Evolutionary conservation across 768 basidiomycete genomes (phyloP), one percentile per base, ranked within the genome.

Genomic region (Pleurotus cornucopiae): DNA sequence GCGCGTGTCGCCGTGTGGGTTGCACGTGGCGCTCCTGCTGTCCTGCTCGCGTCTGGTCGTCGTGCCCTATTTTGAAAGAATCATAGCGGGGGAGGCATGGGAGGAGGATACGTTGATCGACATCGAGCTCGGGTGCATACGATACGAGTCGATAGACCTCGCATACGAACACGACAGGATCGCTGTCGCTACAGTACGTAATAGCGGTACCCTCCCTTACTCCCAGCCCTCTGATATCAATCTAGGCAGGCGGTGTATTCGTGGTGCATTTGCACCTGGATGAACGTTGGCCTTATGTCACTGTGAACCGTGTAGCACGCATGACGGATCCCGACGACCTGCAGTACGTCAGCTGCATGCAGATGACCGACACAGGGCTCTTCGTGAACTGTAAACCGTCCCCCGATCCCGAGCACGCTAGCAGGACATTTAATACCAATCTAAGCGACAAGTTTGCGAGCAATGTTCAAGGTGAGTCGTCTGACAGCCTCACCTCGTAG

Each of bases 361-460:
- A 84, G 62, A 73, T 83, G 69, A 79, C 80, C 0, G 75, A 80
- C 23, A 79, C 80, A 0, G 78, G 76, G 0, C 57, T 84, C 11
- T 85, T 73, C 57, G 60, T 83, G 37, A 82, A 78, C 54, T 81
- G 76, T 21, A 39, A 16, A 14, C 51, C 39, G 12, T 53, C 51
- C 12, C 18, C 12, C 21, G 51, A 39, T 39, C 51, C 37, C 14
- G 38, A 40, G 5, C 41, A 44, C 41, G 41, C 30, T 9, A 34
- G 30, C 30, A 34, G 2, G 30, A 12, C 3, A 34, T 34, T 34
- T 9, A 34, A 34, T 34, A 34, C 2, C 2, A 34, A 34, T 34
- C 30, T 34, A 11, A 34, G 30, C 30, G 2, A 34, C 30, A 11
- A 34, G 3, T 34, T 34, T 34, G 30, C 30, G 7, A 9, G 14